A percentile compares a stretch with the other conserved stretches of the same genome.
Evolutionary conservation across 2,329 filamentous ascomycete genomes (phyloP).

Genomic region (Sclerotinia subarctica): DNA sequence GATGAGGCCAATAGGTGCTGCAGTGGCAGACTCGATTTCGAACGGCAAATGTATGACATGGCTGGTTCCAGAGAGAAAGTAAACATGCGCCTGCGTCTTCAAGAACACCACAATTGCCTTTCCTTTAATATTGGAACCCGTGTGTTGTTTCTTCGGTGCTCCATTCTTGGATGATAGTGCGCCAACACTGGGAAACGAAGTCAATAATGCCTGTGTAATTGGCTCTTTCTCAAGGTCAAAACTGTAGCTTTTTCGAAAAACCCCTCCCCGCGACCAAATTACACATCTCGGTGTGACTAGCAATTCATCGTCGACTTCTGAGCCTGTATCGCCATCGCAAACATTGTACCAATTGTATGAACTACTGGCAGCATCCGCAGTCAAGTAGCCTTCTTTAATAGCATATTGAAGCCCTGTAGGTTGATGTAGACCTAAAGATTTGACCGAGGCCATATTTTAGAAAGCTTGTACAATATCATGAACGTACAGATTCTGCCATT

Average conservation of each 20-base stretch:
- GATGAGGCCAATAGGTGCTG: slow-evolving; percentile 77
- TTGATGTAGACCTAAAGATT: slow-evolving; percentile 86
- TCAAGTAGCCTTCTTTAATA: slow-evolving; percentile 74
- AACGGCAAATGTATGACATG: slow-evolving; percentile 93
- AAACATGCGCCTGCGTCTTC: slow-evolving; percentile 88
- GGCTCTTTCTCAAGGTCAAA: slow-evolving; percentile 84
- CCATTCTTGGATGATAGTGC: slow-evolving; percentile 30
- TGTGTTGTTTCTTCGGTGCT: slow-evolving; percentile 34
- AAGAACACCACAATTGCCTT: slow-evolving; percentile 86
- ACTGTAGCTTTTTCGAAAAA: slow-evolving; percentile 81
- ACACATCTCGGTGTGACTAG: slow-evolving; percentile 37
- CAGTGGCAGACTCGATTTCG: slow-evolving; percentile 82
- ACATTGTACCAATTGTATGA: slow-evolving; percentile 75
- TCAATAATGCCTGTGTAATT: slow-evolving; percentile 81
- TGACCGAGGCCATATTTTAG: slow-evolving; percentile 76
- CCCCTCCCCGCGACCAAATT: slow-evolving; percentile 81
- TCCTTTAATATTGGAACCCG: slow-evolving; percentile 38
- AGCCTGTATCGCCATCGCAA: slow-evolving; percentile 43
- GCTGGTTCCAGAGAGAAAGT: slow-evolving; percentile 82
- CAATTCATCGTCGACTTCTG: slow-evolving; percentile 37
- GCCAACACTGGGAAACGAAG: slow-evolving; percentile 62
- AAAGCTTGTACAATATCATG: slow-evolving; percentile 24
- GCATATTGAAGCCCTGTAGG: slow-evolving; percentile 81
- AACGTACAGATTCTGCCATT: slow-evolving; percentile 19
- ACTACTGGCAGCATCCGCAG: slow-evolving; percentile 59